A percentile compares a stretch with the other conserved stretches of the same genome.
Conservation (phyloP, 306 rosid genomes). For the Vachellia collinsii region DNA sequence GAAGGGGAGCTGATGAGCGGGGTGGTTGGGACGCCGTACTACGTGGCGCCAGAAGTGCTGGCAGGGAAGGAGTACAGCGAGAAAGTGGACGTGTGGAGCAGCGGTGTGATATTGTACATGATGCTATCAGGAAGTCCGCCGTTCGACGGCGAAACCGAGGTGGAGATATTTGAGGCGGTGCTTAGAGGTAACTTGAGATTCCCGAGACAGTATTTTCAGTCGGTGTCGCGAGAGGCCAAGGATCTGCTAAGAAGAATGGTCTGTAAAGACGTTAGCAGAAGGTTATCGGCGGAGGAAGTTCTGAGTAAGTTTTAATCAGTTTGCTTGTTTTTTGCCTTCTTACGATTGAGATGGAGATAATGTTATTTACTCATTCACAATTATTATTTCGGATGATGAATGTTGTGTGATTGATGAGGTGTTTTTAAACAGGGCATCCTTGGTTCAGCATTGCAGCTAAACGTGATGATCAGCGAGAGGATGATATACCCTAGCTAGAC, state of each 20-base stretch:
- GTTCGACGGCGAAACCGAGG: constrained; percentile 62
- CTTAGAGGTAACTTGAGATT: constrained; percentile 62
- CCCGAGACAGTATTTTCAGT: constrained; percentile 50
- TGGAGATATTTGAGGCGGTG: constrained; percentile 67
- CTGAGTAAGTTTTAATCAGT: constrained; percentile 45
- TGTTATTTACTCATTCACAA: neutral
- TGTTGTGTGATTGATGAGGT: neutral
- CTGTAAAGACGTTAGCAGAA: constrained; percentile 62
- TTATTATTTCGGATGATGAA: neutral
- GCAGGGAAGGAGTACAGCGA: constrained; percentile 57
- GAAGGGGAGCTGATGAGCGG: neutral
- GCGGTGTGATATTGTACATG: constrained; percentile 74
- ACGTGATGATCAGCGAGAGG: neutral
- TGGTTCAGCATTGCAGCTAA: constrained; percentile 52
- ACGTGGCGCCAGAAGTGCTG: neutral
- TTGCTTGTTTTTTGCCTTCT: neutral
- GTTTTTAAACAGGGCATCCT: constrained; percentile 57
- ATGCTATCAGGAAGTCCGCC: constrained; percentile 70
- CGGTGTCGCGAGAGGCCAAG: constrained; percentile 58
- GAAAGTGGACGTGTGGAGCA: constrained; percentile 83
- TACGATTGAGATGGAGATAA: too few species aligned
- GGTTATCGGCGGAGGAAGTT: constrained; percentile 73
- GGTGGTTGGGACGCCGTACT: too few species aligned
- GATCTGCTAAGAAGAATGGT: constrained; percentile 69
- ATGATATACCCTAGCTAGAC: neutral